A percentile compares a stretch with the other conserved stretches of the same genome.
Evolutionary conservation across 805 yeast genomes (phyloP).

Genomic region (Kluyveromyces wickerhamii): DNA sequence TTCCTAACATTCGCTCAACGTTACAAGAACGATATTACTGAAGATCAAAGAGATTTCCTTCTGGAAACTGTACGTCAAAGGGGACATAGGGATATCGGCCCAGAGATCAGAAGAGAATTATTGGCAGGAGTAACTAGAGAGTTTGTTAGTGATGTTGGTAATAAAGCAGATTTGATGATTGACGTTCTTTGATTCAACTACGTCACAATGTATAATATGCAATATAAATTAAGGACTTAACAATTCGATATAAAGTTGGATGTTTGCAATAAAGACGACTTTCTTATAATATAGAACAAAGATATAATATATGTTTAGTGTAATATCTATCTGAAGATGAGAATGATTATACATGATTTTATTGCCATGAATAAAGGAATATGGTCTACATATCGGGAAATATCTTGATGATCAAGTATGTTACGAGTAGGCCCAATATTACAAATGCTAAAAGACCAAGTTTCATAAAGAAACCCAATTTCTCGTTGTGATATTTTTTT

Average conservation of each 20-base stretch:
- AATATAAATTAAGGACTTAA: no score
- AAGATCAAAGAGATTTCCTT: conserved; percentile 92
- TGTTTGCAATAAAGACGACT: no score
- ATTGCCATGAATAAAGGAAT: no score
- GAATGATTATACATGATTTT: no score
- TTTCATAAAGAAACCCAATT: conserved; percentile 26
- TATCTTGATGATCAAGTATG: conserved; percentile 30
- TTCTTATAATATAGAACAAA: no score
- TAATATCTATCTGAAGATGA: no score
- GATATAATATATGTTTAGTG: no score
- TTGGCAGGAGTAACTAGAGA: conserved; percentile 75
- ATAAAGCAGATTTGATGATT: conserved; percentile 27
- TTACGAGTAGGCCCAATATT: conserved; percentile 29
- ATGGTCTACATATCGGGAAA: conserved; percentile 32
- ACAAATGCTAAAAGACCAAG: conserved; percentile 18
- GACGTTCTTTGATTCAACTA: conserved; percentile 17
- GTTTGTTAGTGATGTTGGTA: conserved; percentile 22
- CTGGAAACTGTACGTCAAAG: conserved; percentile 87
- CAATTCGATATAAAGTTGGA: no score
- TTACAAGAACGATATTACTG: conserved; percentile 96
- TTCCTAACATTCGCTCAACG: conserved; percentile 91
- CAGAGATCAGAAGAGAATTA: conserved; percentile 90
- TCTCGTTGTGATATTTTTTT: conserved; percentile 25
- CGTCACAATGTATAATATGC: conserved; percentile 1
- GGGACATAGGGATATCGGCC: conserved; percentile 81